Evolutionary conservation across 1,284 basidiomycete species (phyloP).

Genomic region (Ustilago hordei): DNA sequence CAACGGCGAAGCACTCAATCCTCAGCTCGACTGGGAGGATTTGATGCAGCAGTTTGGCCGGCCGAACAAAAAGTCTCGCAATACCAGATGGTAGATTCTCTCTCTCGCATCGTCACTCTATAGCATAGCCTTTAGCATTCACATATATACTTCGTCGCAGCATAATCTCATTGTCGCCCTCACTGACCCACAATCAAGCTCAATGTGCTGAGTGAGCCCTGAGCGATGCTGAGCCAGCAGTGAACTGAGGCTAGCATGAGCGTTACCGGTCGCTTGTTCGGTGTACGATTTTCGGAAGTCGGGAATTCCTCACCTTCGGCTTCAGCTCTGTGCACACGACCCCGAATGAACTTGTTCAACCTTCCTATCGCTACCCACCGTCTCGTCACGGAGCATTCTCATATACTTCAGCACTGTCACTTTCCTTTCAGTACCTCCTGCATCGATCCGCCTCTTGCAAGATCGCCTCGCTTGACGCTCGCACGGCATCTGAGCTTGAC

Average conservation of each 20-base stretch:
- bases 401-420: neutral
- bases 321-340: conserved; percentile 10
- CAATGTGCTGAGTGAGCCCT: neutral
- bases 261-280: neutral
- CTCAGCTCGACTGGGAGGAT: conserved; percentile 32
- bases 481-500: neutral
- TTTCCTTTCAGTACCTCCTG: neutral
- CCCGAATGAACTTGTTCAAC: conserved; percentile 4
- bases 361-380: conserved; percentile 5
- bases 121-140: conserved; percentile 23
- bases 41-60: conserved; percentile 23
- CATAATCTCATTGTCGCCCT: neutral
- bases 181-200: neutral
- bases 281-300: conserved; percentile 9
- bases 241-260: neutral
- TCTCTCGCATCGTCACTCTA: neutral
- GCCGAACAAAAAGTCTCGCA: conserved; percentile 9
- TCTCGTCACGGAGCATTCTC: neutral
- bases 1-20: conserved; percentile 24
- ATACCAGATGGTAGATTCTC: conserved; percentile 17
- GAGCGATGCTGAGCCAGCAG: neutral
- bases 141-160: neutral
- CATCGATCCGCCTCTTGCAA: no score
- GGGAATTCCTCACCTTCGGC: conserved; percentile 4
- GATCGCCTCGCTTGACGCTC: neutral